These are phyloP conservation scores for Zea mays DNA, from an alignment of 176 grass and related monocot species.

Conservation along the genomic window Zm-B73-REFERENCE-NAM-5.0 NC_050101.1:178417501-178418000, in stretches of 20 bases:
- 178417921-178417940: background rate
- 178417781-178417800: conserved; percentile 31
- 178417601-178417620: conserved; percentile 67
- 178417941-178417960: too few species aligned
- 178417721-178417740: background rate
- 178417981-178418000: background rate
- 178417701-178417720: background rate
- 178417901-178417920: background rate
- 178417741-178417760: background rate
- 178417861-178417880: background rate
- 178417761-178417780: background rate
- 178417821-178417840: background rate
- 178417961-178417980: too few species aligned
- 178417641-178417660: background rate
- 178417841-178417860: background rate
- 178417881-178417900: background rate
- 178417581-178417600: conserved; percentile 44
- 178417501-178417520: background rate
- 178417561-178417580: background rate
- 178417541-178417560: background rate
- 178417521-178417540: background rate
- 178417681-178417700: background rate
- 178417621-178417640: conserved; percentile 31
- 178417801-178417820: background rate
- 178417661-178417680: background rate